Evolutionary conservation across 164 flowering plant species (phyloP), one percentile per base, ranked within the genome.

Genomic region (Kalanchoe fedtschenkoi): DNA sequence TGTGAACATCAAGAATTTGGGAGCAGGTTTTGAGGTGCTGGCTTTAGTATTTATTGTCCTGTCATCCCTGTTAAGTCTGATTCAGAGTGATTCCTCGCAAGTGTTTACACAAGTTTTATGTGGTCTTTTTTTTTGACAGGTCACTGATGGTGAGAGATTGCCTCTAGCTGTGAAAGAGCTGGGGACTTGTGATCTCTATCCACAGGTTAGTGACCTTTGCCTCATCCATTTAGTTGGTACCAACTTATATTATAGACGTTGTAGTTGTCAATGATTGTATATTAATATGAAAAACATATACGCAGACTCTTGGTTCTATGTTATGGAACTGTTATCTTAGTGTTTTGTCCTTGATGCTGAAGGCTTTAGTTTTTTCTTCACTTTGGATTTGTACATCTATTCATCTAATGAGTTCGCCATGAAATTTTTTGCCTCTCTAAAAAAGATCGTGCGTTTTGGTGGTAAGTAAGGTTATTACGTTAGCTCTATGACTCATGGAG

Each of bases 111-210:
- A 44, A 44, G 4, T 37, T 11, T n/a, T 11, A 8, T 66, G 6
- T 33, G 46, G 38, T 29, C 38, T 44, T 62, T 37, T 47, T 29
- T 66, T 75, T 29, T 42, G n/a, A n/a, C 72, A 93, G 99, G 92
- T 77, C 55, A 76, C 92, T 37, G 97, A 90, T 80, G 99, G 99
- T 71, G 99, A 93, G 70, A 80, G 99, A 60, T 70, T 93, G 72
- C 99, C 97, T 58, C 73, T 93, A 75, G 96, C 96, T 61, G 95
- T 93, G 53, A 93, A 90, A 70, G 98, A 93, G 77, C 72, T 93
- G 76, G 97, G 97, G 26, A 86, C 91, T 63, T 90, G 97, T 80
- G 99, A 93, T 71, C 95, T 93, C 71, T 93, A 93, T 57, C 97
- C 99, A 33, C 99, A 90, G 64, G 99, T 93, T 58, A 74, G 79